A percentile compares a stretch with the other conserved stretches of the same genome.
Conservation (phyloP, 2,329 filamentous ascomycete species). For the Trichoderma oligosporum region DNA sequence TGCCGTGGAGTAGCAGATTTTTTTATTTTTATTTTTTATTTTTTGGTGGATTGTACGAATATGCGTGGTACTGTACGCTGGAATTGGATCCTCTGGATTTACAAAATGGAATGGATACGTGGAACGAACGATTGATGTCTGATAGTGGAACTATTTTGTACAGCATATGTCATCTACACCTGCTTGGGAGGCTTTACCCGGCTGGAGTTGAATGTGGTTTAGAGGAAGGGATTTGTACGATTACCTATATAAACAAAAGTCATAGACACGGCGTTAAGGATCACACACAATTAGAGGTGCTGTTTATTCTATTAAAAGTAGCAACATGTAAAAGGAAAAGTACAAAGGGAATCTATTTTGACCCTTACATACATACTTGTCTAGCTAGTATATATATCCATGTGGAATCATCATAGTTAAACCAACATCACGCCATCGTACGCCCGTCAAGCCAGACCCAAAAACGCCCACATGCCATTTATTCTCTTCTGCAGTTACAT, state of each 20-base stretch:
- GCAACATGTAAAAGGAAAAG: not conserved
- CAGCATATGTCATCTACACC: too few species aligned
- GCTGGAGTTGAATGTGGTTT: not conserved
- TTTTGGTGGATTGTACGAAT: too few species aligned
- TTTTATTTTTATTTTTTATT: too few species aligned
- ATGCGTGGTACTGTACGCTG: too few species aligned
- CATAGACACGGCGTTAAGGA: constrained; percentile 13
- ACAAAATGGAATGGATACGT: too few species aligned
- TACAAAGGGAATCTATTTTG: not conserved
- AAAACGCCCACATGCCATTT: constrained; percentile 21
- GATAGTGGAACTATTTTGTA: too few species aligned
- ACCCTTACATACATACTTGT: not conserved
- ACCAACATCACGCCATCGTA: constrained; percentile 16
- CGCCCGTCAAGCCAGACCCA: constrained; percentile 5
- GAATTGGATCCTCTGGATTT: not conserved
- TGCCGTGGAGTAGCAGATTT: too few species aligned
- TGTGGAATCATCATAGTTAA: too few species aligned
- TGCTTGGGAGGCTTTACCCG: not conserved
- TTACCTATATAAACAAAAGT: not conserved
- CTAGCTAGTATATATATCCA: constrained; percentile 11
- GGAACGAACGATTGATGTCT: too few species aligned
- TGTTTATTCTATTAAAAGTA: not conserved
- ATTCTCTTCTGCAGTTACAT: not conserved
- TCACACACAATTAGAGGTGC: not conserved
- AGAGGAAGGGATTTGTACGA: constrained; percentile 11